phyloP scores from a whole-genome alignment of 1,284 basidiomycete species.

The Thelephora terrestris region DNA sequence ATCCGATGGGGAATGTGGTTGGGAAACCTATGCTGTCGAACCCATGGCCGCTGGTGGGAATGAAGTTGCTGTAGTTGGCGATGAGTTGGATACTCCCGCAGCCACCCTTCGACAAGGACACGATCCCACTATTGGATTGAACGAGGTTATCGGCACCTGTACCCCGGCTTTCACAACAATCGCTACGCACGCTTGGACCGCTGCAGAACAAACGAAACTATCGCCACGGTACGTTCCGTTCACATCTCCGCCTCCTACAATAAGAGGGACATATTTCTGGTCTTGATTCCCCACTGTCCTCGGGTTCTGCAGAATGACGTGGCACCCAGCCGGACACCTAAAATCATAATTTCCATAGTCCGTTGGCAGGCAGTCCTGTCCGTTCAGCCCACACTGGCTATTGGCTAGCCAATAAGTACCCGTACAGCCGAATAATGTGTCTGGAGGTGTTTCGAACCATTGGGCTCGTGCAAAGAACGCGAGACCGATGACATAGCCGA shows the following conservation, averaged over 20 bases:
- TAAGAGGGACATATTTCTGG: constrained; percentile 58
- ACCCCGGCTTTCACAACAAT: constrained; percentile 1
- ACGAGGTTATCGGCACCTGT: constrained; percentile 1
- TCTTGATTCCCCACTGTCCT: constrained; percentile 64
- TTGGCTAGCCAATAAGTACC: constrained; percentile 61
- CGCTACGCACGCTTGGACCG: constrained; percentile 66
- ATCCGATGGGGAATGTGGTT: constrained; percentile 60
- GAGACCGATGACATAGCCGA: constrained; percentile 61
- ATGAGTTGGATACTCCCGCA: constrained; percentile 64
- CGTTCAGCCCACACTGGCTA: constrained; percentile 72
- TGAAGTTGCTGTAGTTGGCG: constrained; percentile 64
- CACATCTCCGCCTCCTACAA: constrained; percentile 75
- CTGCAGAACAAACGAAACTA: constrained; percentile 78
- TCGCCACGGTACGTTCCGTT: constrained; percentile 73
- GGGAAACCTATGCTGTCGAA: constrained; percentile 67
- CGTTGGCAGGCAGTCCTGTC: constrained; percentile 59
- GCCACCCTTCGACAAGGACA: constrained; percentile 59
- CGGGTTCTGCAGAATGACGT: constrained; percentile 64
- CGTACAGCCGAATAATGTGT: constrained; percentile 58
- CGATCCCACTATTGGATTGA: constrained; percentile 45
- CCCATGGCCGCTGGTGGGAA: constrained; percentile 50
- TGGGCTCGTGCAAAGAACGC: constrained; percentile 66
- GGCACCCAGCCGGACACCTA: constrained; percentile 74
- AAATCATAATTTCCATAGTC: constrained; percentile 55
- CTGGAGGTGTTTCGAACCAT: constrained; percentile 55